phyloP scores from a whole-genome alignment of 2,329 filamentous ascomycete species.

The Fusarium papillatum region DNA sequence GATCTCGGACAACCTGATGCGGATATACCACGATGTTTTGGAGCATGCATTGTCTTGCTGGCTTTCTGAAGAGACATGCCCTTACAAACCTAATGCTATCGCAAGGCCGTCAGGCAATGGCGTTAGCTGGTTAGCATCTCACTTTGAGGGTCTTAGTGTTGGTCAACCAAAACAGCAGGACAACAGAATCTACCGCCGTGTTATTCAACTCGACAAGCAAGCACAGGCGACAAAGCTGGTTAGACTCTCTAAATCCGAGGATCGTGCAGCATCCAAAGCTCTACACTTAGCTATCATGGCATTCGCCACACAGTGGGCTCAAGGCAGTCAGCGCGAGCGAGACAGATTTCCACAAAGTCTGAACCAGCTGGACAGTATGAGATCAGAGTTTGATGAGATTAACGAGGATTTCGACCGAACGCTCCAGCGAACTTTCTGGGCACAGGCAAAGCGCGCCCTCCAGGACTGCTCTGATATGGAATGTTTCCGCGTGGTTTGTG shows the following conservation, averaged over 20 bases:
- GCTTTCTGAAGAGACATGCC: constrained; percentile 66
- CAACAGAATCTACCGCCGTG: constrained; percentile 64
- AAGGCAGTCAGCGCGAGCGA: constrained; percentile 44
- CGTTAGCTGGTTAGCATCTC: constrained; percentile 44
- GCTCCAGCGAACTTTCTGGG: constrained; percentile 55
- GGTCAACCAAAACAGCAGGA: constrained; percentile 45
- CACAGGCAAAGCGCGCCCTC: constrained; percentile 52
- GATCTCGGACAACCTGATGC: constrained; percentile 45
- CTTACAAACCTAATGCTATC: constrained; percentile 52
- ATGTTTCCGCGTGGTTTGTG: constrained; percentile 55
- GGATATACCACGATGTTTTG: constrained; percentile 67
- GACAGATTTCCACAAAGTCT: constrained; percentile 41
- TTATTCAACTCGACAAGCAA: constrained; percentile 60
- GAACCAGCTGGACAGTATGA: constrained; percentile 39
- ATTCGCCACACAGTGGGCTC: constrained; percentile 64
- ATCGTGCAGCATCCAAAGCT: constrained; percentile 59
- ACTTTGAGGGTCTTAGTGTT: constrained; percentile 44
- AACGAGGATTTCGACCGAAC: constrained; percentile 54
- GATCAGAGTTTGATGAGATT: constrained; percentile 42
- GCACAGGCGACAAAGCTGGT: constrained; percentile 56
- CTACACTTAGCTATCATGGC: constrained; percentile 64
- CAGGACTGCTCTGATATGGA: constrained; percentile 54
- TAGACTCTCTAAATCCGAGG: constrained; percentile 55
- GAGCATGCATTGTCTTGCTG: constrained; percentile 67
- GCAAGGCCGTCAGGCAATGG: constrained; percentile 40